Percentiles rank a stretch among this genome's conserved stretches.
Evolutionary conservation across 306 rosid species (phyloP).

Genomic region (Arachis stenosperma): DNA sequence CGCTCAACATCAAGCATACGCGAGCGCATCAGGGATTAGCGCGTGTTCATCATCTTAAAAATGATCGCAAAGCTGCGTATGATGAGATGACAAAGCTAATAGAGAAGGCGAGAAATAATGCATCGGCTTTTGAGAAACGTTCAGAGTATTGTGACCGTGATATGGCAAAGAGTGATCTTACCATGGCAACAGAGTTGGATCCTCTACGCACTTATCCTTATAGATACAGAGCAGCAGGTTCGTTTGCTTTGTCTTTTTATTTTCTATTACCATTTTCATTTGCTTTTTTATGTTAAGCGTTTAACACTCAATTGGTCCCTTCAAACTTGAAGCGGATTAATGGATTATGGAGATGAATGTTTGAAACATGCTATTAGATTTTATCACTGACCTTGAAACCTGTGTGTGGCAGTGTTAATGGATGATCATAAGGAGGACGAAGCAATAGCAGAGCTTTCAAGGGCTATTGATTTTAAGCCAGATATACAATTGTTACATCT

Average conservation of each 20-base stretch:
- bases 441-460: conserved; percentile 78
- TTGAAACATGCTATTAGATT: conserved; percentile 18
- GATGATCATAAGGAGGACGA: conserved; percentile 90
- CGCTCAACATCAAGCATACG: conserved; percentile 88
- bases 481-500: conserved; percentile 84
- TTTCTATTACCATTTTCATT: too few relatives aligned
- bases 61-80: conserved; percentile 80
- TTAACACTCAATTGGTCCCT: too few relatives aligned
- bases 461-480: conserved; percentile 76
- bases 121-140: conserved; percentile 94
- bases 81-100: conserved; percentile 95
- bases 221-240: conserved; percentile 94
- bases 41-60: conserved; percentile 83
- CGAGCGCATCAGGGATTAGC: conserved; percentile 96
- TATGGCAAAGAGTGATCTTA: conserved; percentile 90
- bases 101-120: conserved; percentile 80
- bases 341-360: conserved; percentile 29
- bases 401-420: conserved; percentile 73
- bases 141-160: conserved; percentile 95
- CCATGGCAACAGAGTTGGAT: conserved; percentile 76
- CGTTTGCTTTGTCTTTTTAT: too few relatives aligned
- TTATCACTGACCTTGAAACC: conserved; percentile 42
- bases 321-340: too few relatives aligned
- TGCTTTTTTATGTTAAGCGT: too few relatives aligned
- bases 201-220: conserved; percentile 92